phyloP scores from a whole-genome alignment of 2,329 filamentous ascomycete genomes.

The Xylaria sp. region DNA sequence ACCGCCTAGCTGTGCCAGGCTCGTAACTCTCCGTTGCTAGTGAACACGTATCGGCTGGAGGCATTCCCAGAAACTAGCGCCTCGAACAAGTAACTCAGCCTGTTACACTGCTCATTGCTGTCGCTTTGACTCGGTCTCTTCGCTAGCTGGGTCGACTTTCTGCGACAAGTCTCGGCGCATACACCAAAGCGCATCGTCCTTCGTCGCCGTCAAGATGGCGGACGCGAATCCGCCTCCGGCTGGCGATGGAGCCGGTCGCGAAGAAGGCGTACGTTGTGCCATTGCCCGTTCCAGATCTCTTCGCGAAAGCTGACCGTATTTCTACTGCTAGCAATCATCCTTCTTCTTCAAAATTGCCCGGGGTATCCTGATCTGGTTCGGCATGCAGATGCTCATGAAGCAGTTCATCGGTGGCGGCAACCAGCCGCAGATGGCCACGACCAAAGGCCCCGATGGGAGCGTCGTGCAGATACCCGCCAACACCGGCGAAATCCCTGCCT shows the following conservation, averaged over 20 bases:
- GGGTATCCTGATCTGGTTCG: slow-evolving; percentile 52
- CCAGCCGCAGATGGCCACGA: slow-evolving; percentile 42
- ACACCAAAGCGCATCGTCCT: slow-evolving; percentile 1
- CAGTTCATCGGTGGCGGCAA: slow-evolving; percentile 47
- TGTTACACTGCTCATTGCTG: neutral
- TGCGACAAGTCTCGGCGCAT: slow-evolving; percentile 5
- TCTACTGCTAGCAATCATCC: slow-evolving; percentile 26
- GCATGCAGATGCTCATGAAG: slow-evolving; percentile 53
- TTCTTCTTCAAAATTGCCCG: slow-evolving; percentile 46
- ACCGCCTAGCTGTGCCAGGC: too few species aligned
- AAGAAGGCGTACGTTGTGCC: slow-evolving; percentile 32
- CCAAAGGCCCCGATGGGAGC: slow-evolving; percentile 48
- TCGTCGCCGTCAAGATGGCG: slow-evolving; percentile 30
- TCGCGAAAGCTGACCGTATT: slow-evolving; percentile 15
- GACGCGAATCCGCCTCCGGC: slow-evolving; percentile 29
- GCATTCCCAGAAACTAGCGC: neutral
- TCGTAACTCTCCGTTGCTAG: neutral
- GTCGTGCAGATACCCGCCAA: slow-evolving; percentile 49
- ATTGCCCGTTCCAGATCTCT: neutral
- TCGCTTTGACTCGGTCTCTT: neutral
- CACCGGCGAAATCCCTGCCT: slow-evolving; percentile 56
- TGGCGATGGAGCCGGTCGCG: slow-evolving; percentile 27
- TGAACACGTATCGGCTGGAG: neutral
- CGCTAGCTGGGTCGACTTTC: neutral
- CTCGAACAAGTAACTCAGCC: neutral